Base-by-base conservation (phyloP, 1,139 yeast genomes). In the Petasospora fabianii region DNA sequence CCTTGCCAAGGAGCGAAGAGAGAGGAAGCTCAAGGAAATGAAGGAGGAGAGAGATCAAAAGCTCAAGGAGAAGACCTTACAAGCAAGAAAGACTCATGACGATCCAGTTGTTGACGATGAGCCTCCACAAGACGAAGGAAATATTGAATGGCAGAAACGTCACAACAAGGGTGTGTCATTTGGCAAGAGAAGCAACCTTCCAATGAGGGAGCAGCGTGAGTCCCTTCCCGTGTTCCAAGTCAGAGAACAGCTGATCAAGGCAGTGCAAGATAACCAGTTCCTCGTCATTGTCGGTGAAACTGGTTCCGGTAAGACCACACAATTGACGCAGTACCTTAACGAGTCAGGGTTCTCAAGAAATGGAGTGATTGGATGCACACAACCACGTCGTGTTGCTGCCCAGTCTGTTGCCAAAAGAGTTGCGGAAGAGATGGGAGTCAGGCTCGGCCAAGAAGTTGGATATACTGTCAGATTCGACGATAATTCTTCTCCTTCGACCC, bases 271-370 rank as follows among this genome's bases (percentile, higher is more conserved):
- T 45, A 74, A 84, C 51, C 96, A 88, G 56, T 82, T 88, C 14
- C 59, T 88, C 29, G 84, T 92, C 10, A 79, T 92, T 1, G 78
- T 90, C 49, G 97, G 97, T 46, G 97, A 92, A 59, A 92, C 98
- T 0, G 98, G 98, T 15, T 88, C 97, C 0, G 98, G 98, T 51
- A 92, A 92, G 59, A 90, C 97, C 0, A 92, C 98, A 0, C 98
- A 92, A 61, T 62, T 92, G 28, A 77, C 97, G 0, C 97, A 92
- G 57, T 88, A 76, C 55, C 64, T 92, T 19, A 72, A 75, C 49
- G 96, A 88, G 52, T 87, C 80, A 39, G 96, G 97, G 0, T 78
- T 79, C 53, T 73, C 73, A 3, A 60, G 61, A 19, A 53, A 66
- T 19, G 80, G 79, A 1, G 59, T 83, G 55, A 83, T 92, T 43